Conservation (phyloP, 805 yeast genomes). For the Candida nitratophila region DNA sequence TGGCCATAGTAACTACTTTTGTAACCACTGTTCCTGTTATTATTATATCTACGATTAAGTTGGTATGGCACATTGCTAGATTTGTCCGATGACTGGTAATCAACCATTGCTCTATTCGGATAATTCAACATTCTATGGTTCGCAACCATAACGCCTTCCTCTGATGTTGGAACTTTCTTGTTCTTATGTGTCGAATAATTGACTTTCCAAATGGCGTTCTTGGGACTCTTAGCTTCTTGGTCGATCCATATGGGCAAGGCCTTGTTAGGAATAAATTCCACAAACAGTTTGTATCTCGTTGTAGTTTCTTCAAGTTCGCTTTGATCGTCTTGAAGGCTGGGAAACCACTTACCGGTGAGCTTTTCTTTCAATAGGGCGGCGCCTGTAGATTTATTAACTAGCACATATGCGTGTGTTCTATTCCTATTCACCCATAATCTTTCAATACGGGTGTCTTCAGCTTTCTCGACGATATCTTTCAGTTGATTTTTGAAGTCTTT, state of each 20-base stretch:
- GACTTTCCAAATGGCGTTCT: conserved; percentile 39
- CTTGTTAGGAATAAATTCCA: conserved; percentile 39
- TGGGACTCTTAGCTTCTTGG: conserved; percentile 38
- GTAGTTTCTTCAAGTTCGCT: conserved; percentile 3
- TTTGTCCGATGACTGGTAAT: neutral
- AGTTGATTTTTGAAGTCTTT: conserved; percentile 30
- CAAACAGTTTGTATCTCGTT: conserved; percentile 25
- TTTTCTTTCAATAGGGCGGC: conserved; percentile 29
- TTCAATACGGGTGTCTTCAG: conserved; percentile 23
- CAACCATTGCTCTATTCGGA: conserved; percentile 17
- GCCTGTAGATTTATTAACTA: conserved; percentile 33
- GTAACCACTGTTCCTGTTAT: too few relatives aligned
- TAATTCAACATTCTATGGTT: conserved; percentile 27
- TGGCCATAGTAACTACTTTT: too few relatives aligned
- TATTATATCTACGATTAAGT: too few relatives aligned
- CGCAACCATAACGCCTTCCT: conserved; percentile 19
- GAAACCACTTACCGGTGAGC: conserved; percentile 30
- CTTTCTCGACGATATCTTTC: conserved; percentile 22
- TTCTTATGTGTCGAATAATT: conserved; percentile 17
- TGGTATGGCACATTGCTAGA: too few relatives aligned
- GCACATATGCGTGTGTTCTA: conserved; percentile 36
- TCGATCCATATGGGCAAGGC: conserved; percentile 39
- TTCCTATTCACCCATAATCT: conserved; percentile 38
- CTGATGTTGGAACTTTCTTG: conserved; percentile 7
- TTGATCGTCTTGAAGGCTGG: conserved; percentile 8